These are phyloP conservation scores for Malassezia dermatis DNA, from an alignment of 1,284 basidiomycete species.

Conservation along the genomic window DNA sequence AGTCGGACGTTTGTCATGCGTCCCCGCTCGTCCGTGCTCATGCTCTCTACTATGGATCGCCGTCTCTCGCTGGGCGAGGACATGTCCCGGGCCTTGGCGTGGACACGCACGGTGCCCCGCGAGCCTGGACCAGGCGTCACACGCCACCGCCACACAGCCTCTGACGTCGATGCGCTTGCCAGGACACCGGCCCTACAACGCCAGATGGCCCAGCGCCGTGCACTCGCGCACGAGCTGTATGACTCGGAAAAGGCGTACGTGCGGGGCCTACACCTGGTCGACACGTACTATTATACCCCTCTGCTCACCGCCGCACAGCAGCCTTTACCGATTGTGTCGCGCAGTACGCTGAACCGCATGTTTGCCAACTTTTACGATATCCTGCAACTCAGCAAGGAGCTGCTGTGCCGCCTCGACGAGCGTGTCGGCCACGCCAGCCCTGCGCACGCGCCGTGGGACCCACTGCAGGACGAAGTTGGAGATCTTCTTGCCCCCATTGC, in stretches of 20 bases:
- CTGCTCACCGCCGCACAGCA: slow-evolving; percentile 58
- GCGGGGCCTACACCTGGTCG: slow-evolving; percentile 28
- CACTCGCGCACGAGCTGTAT: slow-evolving; percentile 32
- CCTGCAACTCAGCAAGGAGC: slow-evolving; percentile 73
- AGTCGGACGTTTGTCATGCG: slow-evolving; percentile 4
- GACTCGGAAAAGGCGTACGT: slow-evolving; percentile 41
- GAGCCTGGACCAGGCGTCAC: background rate
- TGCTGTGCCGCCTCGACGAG: slow-evolving; percentile 56
- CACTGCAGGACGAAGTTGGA: slow-evolving; percentile 29
- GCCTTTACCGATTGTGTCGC: slow-evolving; percentile 59
- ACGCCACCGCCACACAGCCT: background rate
- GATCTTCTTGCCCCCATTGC: slow-evolving; percentile 43
- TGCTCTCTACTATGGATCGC: slow-evolving; percentile 10
- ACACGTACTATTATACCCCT: slow-evolving; percentile 38
- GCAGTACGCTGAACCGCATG: slow-evolving; percentile 61
- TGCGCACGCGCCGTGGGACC: slow-evolving; percentile 25
- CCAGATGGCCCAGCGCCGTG: slow-evolving; percentile 21
- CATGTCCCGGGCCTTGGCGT: background rate
- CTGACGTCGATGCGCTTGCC: background rate
- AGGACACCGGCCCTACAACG: background rate
- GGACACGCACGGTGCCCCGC: background rate
- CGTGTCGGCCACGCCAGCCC: slow-evolving; percentile 51
- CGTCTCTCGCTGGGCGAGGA: slow-evolving; percentile 11
- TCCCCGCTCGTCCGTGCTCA: slow-evolving; percentile 2
- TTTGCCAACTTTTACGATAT: slow-evolving; percentile 87